phyloP scores from a whole-genome alignment of 2,329 filamentous ascomycete genomes.

The Alternaria arbusti region DNA sequence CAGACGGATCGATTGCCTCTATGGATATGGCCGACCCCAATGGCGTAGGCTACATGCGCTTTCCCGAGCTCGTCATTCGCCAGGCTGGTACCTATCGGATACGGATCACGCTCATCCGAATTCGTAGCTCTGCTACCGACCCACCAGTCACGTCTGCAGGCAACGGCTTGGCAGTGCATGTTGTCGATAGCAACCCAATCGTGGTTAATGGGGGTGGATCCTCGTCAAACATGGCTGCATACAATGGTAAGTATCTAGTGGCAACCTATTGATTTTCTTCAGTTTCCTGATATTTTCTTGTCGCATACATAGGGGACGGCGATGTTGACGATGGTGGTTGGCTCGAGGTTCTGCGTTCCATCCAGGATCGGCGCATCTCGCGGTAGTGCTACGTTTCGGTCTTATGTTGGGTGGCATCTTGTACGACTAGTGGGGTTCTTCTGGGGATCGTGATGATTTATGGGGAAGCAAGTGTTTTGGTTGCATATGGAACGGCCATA shows the following conservation, averaged over 20 bases:
- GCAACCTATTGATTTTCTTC: constrained; percentile 36
- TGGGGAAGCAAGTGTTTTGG: neutral
- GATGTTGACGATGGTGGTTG: constrained; percentile 40
- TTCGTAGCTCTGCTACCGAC: constrained; percentile 35
- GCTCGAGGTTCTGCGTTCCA: constrained; percentile 37
- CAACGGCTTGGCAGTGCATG: constrained; percentile 38
- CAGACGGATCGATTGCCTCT: constrained; percentile 43
- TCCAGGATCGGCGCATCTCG: constrained; percentile 32
- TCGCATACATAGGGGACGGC: constrained; percentile 31
- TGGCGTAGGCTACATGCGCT: constrained; percentile 48
- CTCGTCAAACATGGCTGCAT: constrained; percentile 22
- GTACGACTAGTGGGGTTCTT: constrained; percentile 24
- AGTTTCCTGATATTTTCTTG: constrained; percentile 36
- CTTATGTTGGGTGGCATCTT: constrained; percentile 14
- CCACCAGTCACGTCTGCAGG: constrained; percentile 30
- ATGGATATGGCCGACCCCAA: constrained; percentile 45
- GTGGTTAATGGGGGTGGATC: constrained; percentile 35
- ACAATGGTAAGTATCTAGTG: constrained; percentile 45
- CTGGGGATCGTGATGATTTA: neutral
- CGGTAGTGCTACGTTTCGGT: constrained; percentile 15
- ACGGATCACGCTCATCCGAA: constrained; percentile 47
- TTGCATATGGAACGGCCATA: neutral
- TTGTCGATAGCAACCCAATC: constrained; percentile 45
- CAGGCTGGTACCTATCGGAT: constrained; percentile 47
- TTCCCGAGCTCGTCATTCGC: constrained; percentile 45